Percentiles rank a stretch among this genome's conserved stretches.
Conservation (phyloP, 768 basidiomycete genomes). For the Suillus bovinus region DNA sequence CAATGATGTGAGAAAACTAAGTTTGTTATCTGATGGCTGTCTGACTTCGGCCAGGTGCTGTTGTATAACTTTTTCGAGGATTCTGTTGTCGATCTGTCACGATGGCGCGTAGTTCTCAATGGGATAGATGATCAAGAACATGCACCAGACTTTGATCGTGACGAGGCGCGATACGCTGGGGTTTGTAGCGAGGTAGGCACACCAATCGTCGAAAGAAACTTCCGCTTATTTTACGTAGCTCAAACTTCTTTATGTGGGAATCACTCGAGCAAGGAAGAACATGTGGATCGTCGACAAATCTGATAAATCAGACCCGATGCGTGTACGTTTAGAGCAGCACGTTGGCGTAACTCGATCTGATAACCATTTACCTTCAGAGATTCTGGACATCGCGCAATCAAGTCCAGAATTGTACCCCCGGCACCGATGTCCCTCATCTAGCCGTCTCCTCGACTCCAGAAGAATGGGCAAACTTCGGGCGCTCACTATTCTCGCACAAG, state of each 20-base stretch:
- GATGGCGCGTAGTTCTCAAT: constrained; percentile 62
- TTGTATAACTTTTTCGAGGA: constrained; percentile 76
- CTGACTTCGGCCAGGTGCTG: constrained; percentile 50
- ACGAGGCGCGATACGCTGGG: constrained; percentile 49
- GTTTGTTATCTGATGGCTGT: not conserved
- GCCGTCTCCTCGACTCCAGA: constrained; percentile 50
- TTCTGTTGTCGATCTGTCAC: constrained; percentile 47
- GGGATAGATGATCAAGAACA: constrained; percentile 29
- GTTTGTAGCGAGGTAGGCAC: constrained; percentile 55
- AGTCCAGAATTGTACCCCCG: constrained; percentile 49
- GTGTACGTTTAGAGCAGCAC: constrained; percentile 36
- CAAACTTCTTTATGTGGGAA: constrained; percentile 68
- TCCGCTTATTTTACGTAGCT: constrained; percentile 38
- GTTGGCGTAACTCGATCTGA: not conserved
- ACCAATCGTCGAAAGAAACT: not conserved
- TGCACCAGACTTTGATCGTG: constrained; percentile 44
- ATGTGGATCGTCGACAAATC: constrained; percentile 73
- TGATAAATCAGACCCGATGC: constrained; percentile 53
- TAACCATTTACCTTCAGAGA: constrained; percentile 34
- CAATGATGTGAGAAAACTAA: constrained; percentile 16
- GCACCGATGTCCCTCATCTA: constrained; percentile 50
- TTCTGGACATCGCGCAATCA: constrained; percentile 50
- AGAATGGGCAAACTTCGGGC: constrained; percentile 44
- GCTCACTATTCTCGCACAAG: constrained; percentile 37
- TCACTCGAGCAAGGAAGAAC: constrained; percentile 67